Base-by-base conservation (phyloP, 768 basidiomycete species). In the Dictyophora rubrovolvata region DNA sequence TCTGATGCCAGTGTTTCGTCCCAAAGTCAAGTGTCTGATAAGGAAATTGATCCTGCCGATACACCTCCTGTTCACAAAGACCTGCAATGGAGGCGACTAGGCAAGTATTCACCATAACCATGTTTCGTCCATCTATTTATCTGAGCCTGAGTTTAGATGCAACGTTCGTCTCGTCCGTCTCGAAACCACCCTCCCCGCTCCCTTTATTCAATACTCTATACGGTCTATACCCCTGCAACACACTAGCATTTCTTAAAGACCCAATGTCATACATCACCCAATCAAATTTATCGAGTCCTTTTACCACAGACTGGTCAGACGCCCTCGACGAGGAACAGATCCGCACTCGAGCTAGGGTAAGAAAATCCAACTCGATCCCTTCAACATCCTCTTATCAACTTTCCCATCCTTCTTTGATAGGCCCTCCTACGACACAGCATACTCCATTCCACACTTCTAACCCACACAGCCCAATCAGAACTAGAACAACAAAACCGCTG, bases 221-320 rank as follows among this genome's bases (percentile, higher is more conserved):
- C 72, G 93, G 91, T 65, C 81, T 93, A 52, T 96, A 90, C 74
- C 93, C 93, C 1, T 88, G 85, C 71, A 96, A 94, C 72, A 77
- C 89, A 47, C 74, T 95, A 60, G 80, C 79, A 56, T 96, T 96
- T 69, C 70, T 93, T 55, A 82, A 84, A 54, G 73, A 77, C 53
- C 89, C 93, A 1, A 75, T 77, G 9, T 69, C 71, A 37, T 93
- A 91, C 64, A 71, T 96, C 17, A 70, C 68, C 8, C 76, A 79
- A 22, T 77, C 72, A 63, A 66, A 68, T 3, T 71, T 80, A 36
- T 70, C 77, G 51, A 79, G 80, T 53, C 82, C 87, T 1, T 90
- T 86, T 64, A 73, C 75, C n/a, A 75, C 83, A 48, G 75, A 74
- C 36, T 94, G 93, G 93, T 78, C 80, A 53, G 73, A 83, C 5